Evolutionary conservation across 2,329 filamentous ascomycete species (phyloP), one percentile per base, ranked within the genome.

Genomic region (Alternaria sp.): DNA sequence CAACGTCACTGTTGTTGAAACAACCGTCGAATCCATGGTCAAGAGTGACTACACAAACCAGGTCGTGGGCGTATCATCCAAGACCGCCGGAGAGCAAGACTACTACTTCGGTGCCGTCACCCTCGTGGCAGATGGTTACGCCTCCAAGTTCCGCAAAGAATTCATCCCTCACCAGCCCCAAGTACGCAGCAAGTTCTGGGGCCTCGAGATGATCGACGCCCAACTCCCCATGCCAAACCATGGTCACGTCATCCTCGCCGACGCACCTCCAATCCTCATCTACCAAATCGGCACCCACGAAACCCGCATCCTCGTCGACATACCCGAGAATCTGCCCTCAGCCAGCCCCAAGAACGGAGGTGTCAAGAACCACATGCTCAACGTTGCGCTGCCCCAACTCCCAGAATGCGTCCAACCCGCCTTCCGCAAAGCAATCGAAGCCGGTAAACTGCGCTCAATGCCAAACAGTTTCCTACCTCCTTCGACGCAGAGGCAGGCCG

Each of bases 261-360:
- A 92, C 65, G 86, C 87, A 46, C 83, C 89, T 0, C 94, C 95
- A 0, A 88, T 97, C 34, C 88, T 99, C 25, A 87, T 99, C 60
- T 99, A 99, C 83, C 95, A 98, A 81, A 99, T 99, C 76, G 94
- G 95, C 74, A 91, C 92, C 5, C 94, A 91, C 81, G 95, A 98
- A 82, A 99, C 95, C 1, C 89, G 95, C 66, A 92, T 91, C 12
- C 86, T 99, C 22, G 88, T 98, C 72, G 94, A 98, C 77, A 89
- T 98, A 12, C 94, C 94, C 5, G 87, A 90, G 30, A 88, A 90
- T 73, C 84, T 92, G 2, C 89, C 92, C 8, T 88, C 89, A 18
- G 94, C 94, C 0, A 87, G 89, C 0, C 83, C 89, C 2, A 86
- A 89, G 36, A 88, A 87, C 51, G 95, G 95, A 54, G 94, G 94